A percentile compares a stretch with the other conserved stretches of the same genome.
Conservation (phyloP, 1,139 yeast genomes). For the Magnusiomyces sp. region DNA sequence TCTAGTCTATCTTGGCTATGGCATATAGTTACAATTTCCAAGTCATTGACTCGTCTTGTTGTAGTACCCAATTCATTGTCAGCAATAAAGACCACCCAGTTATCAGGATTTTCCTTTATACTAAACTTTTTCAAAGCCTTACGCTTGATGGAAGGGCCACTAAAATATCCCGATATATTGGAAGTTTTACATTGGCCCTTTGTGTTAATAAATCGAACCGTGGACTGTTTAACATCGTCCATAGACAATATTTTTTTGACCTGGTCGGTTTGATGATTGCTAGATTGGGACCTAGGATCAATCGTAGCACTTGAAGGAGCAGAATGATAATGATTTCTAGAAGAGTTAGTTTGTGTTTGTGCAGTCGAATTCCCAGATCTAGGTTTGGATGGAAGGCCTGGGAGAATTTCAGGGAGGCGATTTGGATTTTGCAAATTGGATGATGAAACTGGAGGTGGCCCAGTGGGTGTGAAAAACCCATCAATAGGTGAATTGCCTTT, state of each 20-base stretch:
- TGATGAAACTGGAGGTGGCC: background rate
- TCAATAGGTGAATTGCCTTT: background rate
- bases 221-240: constrained; percentile 29
- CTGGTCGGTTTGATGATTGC: too few relatives aligned
- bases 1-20: constrained; percentile 66
- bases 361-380: background rate
- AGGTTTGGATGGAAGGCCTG: constrained; percentile 1
- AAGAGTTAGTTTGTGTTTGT: background rate
- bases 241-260: too few relatives aligned
- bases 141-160: constrained; percentile 69
- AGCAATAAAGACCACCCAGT: constrained; percentile 42
- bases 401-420: background rate
- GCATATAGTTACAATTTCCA: constrained; percentile 74
- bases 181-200: constrained; percentile 64
- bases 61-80: constrained; percentile 35
- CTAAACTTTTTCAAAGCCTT: constrained; percentile 53
- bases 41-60: constrained; percentile 50
- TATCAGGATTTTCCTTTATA: constrained; percentile 38
- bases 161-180: constrained; percentile 71
- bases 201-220: constrained; percentile 51
- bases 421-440: too few relatives aligned
- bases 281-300: background rate
- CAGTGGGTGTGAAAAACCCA: constrained; percentile 4
- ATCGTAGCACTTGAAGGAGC: constrained; percentile 2
- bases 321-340: background rate